Evolutionary conservation across 2,329 filamentous ascomycete genomes (phyloP), one percentile per base, ranked within the genome.

Genomic region (Dactylonectria macrodidyma): DNA sequence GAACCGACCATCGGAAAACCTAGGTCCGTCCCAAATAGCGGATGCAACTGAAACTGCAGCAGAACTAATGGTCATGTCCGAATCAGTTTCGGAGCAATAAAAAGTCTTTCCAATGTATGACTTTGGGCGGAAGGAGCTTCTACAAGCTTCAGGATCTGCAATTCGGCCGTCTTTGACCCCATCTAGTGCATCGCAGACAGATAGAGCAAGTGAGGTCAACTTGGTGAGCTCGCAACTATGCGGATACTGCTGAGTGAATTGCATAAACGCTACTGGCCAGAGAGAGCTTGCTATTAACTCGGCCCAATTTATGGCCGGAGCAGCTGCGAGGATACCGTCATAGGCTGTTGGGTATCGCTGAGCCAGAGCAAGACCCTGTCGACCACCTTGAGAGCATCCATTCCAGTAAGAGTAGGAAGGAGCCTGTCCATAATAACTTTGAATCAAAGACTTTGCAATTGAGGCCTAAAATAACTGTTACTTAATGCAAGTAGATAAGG

Each of bases 1-100:
- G 7, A 44, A 57, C 9, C 61, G 65, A n/a, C 67, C 67, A 22
- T 65, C 60, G 5, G 61, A 65, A n/a, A 62, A 65, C 8, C 12
- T 30, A 3, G 67, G 67, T 6, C 46, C 57, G 16, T 41, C 16
- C 57, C 46, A 59, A 38, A 50, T 59, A 3, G 57, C 57, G 12
- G 30, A 51, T 16, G 30, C 57, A 41, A 51, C 57, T 16, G 33
- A 59, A 12, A 38, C 46, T 4, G 46, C 46, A 14, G 46, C 44
- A 16, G 30, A 51, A 14, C 57, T 62, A 6, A 55, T 47, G 22
- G 7, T 9, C 22, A 62, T 55, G 6, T 47, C n/a, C 2, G 24
- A 47, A 36, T 7, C 12, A 10, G 50, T 55, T 4, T 41, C 56
- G 16, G 36, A 12, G 36, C 36, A 38, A 12, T 38, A 38, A 3